Percentiles rank a stretch among this genome's conserved stretches.
These are phyloP conservation scores for Phytophthora ohioensis DNA, from an alignment of 352 stramenopile genomes.

Conservation along the genomic window DNA sequence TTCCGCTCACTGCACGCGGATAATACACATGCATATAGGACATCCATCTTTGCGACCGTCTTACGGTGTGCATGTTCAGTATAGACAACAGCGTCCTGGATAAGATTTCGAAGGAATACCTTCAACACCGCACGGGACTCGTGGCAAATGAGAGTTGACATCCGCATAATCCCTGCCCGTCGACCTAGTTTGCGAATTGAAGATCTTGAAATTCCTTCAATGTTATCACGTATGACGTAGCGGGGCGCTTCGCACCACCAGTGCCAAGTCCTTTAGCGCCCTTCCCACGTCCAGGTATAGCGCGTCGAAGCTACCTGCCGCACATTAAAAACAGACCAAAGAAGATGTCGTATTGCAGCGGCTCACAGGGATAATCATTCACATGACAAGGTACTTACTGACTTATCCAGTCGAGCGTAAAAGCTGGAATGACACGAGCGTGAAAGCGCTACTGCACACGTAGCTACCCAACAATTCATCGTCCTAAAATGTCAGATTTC, in stretches of 20 bases:
- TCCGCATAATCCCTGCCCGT: neutral
- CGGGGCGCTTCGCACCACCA: neutral
- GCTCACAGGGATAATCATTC: too few relatives aligned
- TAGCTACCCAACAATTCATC: too few relatives aligned
- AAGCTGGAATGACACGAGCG: too few relatives aligned
- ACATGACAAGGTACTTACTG: neutral
- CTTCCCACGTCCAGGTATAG: neutral
- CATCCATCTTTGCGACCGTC: neutral
- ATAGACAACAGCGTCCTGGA: neutral
- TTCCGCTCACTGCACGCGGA: too few relatives aligned
- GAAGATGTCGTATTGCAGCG: too few relatives aligned
- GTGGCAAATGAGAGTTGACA: neutral
- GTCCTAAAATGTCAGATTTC: too few relatives aligned
- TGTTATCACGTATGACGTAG: neutral
- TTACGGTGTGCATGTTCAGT: neutral
- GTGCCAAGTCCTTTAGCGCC: neutral
- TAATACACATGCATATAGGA: neutral
- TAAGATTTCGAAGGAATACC: neutral
- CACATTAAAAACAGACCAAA: neutral
- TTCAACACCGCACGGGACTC: neutral
- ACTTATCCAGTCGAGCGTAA: too few relatives aligned
- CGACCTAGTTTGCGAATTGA: neutral
- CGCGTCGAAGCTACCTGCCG: too few relatives aligned
- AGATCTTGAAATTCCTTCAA: neutral
- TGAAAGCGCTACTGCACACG: too few relatives aligned